Base-by-base conservation (phyloP, 177 flowering plant species). In the Telopea speciosissima region DNA sequence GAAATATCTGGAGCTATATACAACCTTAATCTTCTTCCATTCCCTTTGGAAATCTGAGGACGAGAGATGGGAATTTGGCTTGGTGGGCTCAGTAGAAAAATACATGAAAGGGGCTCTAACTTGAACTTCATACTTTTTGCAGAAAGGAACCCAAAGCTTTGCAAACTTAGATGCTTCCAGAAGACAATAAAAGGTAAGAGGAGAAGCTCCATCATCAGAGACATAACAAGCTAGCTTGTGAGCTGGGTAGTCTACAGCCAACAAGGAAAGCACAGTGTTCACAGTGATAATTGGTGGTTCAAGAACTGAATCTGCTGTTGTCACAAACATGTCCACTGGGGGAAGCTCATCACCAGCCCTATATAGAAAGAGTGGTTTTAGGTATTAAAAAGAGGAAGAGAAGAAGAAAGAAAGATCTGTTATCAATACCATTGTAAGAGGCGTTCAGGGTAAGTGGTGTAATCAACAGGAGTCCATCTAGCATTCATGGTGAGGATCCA, bases 101-200 rank as follows among this genome's bases (percentile, higher is more conserved):
- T 81, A 85, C 22, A 71, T 75, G 60, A 84, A 83, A 24, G 89
- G 91, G 60, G 86, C 88, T 77, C 89, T 73, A 33, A 78, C 68
- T 59, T 64, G 70, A 68, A 88, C 22, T 5, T 62, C 60, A 24
- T 85, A 80, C 76, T 79, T 83, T 76, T 83, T 86, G 49, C 89
- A 88, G 42, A 83, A 88, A 4, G 91, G 89, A 66, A 86, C 81
- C 91, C 91, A 86, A 10, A 73, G 74, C 74, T 78, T 70, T 24
- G 88, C 86, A 66, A 85, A 88, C n/a, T 81, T 72, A 1, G 83
- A 59, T 2, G 89, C 82, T 74, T 86, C 81, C 0, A 74, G 28
- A 4, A 88, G 81, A 40, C 88, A 56, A 63, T 82, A 86, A 69
- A 76, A 83, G 71, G 82, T 83, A 54, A 86, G 65, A 24, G 86